Evolutionary conservation across 169 alveolate species (phyloP), one percentile per base, ranked within the genome.

Genomic region (Plasmodium vinckei): DNA sequence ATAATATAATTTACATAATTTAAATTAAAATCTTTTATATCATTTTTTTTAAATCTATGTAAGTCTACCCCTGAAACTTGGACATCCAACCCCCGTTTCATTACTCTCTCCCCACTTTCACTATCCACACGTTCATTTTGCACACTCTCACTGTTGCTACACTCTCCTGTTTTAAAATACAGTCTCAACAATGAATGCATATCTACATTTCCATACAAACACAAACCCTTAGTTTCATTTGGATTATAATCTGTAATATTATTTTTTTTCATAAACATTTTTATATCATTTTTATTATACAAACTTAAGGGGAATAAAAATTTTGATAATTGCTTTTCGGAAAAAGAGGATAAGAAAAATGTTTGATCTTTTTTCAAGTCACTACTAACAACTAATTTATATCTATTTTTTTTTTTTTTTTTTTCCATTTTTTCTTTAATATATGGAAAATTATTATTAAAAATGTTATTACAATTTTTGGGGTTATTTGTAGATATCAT

Each of bases 361-460:
- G 90, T 82, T 44, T 82, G 90, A 23, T 82, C 90, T 56, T 82
- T 82, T 70, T 44, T 82, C 25, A 21, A 47, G 67, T 82, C 90
- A 15, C 10, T 65, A 0, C 86, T 57, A 25, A 67, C 68, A 21
- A 82, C 12, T 68, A 82, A 56, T 33, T 51, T 25, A 44, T 67
- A 82, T 33, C 70, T 67, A 2, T 53, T 25, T 25, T 71, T 54
- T 5, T 5, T 19, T 5, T n/a, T 49, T 59, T 9, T 13, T 13
- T 33, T n/a, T 73, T 21, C 27, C 12, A 2, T 25, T 42, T 51
- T 12, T 9, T 15, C 72, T 19, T 47, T 23, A 17, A 33, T 56
- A 42, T 27, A 64, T 12, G 63, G 72, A 27, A 73, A 42, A 19
- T 73, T 1, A 46, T 70, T 60, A 56, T 46, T 82, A 68, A 82